phyloP scores from a whole-genome alignment of 2,329 filamentous ascomycete species.

The Biscogniauxia mediterranea region DNA sequence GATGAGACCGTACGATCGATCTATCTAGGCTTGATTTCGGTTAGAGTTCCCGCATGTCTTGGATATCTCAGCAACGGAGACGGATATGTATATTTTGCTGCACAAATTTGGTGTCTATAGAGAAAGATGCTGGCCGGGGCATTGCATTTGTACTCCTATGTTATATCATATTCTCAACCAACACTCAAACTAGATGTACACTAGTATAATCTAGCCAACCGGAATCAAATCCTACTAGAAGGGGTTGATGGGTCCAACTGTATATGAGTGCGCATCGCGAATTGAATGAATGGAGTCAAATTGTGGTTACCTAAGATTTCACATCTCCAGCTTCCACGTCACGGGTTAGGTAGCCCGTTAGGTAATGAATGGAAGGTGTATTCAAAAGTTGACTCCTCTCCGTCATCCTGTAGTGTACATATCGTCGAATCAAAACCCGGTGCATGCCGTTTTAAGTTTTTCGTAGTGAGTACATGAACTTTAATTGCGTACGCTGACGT shows the following conservation, averaged over 20 bases:
- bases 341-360: too few relatives aligned
- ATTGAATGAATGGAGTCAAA: background rate
- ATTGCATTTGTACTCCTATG: background rate
- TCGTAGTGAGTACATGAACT: too few relatives aligned
- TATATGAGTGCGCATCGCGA: background rate
- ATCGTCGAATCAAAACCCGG: too few relatives aligned
- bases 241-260: background rate
- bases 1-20: conserved; percentile 2
- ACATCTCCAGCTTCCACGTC: background rate
- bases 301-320: background rate
- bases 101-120: conserved; percentile 8
- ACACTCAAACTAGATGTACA: background rate
- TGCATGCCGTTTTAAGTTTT: too few relatives aligned
- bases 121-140: background rate
- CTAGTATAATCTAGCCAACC: background rate
- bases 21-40: background rate
- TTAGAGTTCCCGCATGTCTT: background rate
- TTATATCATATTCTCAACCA: background rate
- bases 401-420: too few relatives aligned
- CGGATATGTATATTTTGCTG: conserved; percentile 5
- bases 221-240: background rate
- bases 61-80: conserved; percentile 6
- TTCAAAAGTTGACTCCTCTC: too few relatives aligned
- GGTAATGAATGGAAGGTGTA: background rate
- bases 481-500: too few relatives aligned